Conservation (phyloP, 495 filamentous ascomycete species). For the Sordaria brevicollis region DNA sequence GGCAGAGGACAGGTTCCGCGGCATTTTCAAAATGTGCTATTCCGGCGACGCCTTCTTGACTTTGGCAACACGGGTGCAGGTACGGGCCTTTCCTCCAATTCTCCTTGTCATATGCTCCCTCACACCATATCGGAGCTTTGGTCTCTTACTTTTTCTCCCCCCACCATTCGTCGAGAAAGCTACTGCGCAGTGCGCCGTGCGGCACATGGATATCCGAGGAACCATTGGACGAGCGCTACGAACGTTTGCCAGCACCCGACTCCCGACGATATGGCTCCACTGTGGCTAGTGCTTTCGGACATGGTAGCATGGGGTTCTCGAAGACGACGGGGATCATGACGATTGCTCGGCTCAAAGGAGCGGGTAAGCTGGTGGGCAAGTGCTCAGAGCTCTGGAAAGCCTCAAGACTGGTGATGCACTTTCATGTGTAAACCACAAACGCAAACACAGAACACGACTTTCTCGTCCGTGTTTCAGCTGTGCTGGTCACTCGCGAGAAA, state of each 20-base stretch:
- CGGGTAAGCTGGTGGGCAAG: not conserved
- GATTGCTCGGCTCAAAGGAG: not conserved
- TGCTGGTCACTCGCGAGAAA: not conserved
- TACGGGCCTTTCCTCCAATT: conserved; percentile 28
- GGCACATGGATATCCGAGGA: not conserved
- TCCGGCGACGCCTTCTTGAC: conserved; percentile 90
- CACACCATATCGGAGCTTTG: not conserved
- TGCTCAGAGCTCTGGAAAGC: not conserved
- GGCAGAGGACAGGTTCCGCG: conserved; percentile 92
- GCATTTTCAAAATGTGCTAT: conserved; percentile 99
- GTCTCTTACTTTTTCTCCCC: not conserved
- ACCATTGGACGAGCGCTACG: not conserved
- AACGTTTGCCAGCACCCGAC: not conserved
- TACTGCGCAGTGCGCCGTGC: not conserved
- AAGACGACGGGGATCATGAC: not conserved
- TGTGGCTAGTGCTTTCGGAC: not conserved
- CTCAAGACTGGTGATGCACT: not conserved
- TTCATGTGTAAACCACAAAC: not conserved
- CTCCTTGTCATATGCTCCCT: conserved; percentile 2
- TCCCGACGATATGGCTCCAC: not conserved
- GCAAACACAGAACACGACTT: not conserved
- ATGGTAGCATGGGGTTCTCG: not conserved
- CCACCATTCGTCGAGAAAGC: not conserved
- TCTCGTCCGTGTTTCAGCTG: not conserved
- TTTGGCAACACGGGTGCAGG: conserved; percentile 85